phyloP scores from a whole-genome alignment of 805 yeast genomes.

The Torulaspora quercuum region DNA sequence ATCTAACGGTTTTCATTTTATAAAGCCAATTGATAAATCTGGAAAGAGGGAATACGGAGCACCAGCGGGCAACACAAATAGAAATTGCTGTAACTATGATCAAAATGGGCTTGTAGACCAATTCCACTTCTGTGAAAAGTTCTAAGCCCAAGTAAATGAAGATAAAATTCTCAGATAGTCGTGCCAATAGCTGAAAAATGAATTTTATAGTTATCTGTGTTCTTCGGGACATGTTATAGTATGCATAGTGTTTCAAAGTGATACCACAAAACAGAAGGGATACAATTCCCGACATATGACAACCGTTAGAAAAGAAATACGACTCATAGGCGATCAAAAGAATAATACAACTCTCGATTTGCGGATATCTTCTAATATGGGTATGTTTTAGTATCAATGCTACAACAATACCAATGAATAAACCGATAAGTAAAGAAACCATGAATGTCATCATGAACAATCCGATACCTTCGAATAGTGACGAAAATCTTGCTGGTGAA shows the following conservation, averaged over 20 bases:
- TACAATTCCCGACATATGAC: conserved; percentile 99
- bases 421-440: conserved; percentile 84
- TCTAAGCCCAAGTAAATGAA: conserved; percentile 93
- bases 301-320: conserved; percentile 95
- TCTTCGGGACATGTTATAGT: conserved; percentile 94
- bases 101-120: conserved; percentile 88
- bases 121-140: conserved; percentile 90
- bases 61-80: conserved; percentile 94
- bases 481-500: conserved; percentile 64
- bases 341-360: conserved; percentile 91
- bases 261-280: conserved; percentile 94
- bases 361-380: conserved; percentile 91
- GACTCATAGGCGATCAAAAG: conserved; percentile 90
- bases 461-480: conserved; percentile 91
- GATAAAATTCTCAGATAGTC: conserved; percentile 92
- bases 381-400: conserved; percentile 90
- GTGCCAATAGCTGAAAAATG: conserved; percentile 90
- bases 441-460: conserved; percentile 91
- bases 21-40: conserved; percentile 76
- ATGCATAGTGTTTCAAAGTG: conserved; percentile 94
- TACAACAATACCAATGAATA: conserved; percentile 79
- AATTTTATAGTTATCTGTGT: conserved; percentile 96
- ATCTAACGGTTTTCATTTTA: conserved; percentile 51
- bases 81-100: conserved; percentile 87
- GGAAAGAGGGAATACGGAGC: conserved; percentile 93